Base-by-base conservation (phyloP, 495 filamentous ascomycete species). In the Podospora bellae-mahoneyi region DNA sequence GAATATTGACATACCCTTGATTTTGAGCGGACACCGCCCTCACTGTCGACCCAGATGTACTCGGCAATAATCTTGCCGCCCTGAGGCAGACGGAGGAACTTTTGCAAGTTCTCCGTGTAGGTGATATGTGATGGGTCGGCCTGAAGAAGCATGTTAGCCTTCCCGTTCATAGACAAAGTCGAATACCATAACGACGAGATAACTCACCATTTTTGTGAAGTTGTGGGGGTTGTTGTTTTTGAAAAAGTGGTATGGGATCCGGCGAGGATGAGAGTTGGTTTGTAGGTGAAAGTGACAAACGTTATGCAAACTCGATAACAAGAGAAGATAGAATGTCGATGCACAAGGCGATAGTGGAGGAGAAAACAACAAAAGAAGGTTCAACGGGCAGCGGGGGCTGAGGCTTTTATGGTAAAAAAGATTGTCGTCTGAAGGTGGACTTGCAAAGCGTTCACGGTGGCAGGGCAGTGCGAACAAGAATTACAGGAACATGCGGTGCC, bases 21-120 rank as follows among this genome's bases (percentile, higher is more conserved):
- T 83, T 97, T 97, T 77, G 91, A 93, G 69, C 93, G 92, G 72
- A 89, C 84, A 69, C 89, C 90, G 75, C 89, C 90, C 68, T 79
- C 77, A 72, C 87, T 80, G 78, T 99, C 95, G 75, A 99, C 94
- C 95, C 95, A 99, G 84, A 99, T 89, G 85, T 97, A 99, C 83
- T 99, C 95, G 60, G 73, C 76, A 15, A 94, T 91, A 72, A 93
- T 44, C 48, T 76, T 80, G 76, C 92, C 92, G 74, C 89, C 89
- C 84, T 97, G 94, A 76, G 92, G 89, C 69, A 97, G 90, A 74
- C 84, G 82, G 82, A 94, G 86, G 86, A 95, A 97, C 80, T 96
- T 96, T 78, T 91, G 79, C 79, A 97, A 88, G 68, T 69, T 69
- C 67, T 69, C 67, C 54, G 67, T 65, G 56, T 69, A 65, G 64